These are phyloP conservation scores for Rhizophora mangle DNA, from an alignment of 345 rosid species.

Conservation along the genomic window DNA sequence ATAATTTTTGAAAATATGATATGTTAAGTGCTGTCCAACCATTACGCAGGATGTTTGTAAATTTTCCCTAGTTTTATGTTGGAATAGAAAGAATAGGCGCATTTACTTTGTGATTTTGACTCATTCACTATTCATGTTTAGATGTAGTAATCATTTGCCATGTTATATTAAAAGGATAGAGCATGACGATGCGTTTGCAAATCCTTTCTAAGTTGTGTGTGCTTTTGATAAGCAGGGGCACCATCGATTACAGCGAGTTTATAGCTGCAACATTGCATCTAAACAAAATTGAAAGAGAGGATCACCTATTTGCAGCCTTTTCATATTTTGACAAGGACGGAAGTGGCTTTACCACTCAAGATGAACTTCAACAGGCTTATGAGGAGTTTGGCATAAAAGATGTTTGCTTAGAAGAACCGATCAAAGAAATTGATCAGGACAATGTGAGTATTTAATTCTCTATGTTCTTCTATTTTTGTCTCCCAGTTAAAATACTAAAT, in stretches of 20 bases:
- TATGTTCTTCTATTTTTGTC: neutral
- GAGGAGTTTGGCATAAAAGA: constrained; percentile 23
- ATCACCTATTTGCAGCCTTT: constrained; percentile 29
- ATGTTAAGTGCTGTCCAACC: no score
- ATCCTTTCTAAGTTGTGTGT: neutral
- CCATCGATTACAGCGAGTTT: constrained; percentile 29
- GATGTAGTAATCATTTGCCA: neutral
- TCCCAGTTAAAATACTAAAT: neutral
- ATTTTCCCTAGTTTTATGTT: no score
- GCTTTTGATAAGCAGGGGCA: constrained; percentile 13
- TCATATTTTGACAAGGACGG: constrained; percentile 29
- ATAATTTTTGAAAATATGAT: no score
- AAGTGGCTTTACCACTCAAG: constrained; percentile 26
- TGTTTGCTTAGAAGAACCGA: constrained; percentile 22
- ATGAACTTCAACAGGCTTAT: constrained; percentile 27
- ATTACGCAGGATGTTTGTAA: no score
- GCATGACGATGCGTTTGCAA: no score
- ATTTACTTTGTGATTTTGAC: no score
- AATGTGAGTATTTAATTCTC: constrained; percentile 12
- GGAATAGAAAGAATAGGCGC: no score
- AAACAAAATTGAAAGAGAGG: constrained; percentile 26
- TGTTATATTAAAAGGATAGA: neutral
- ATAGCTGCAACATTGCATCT: constrained; percentile 26
- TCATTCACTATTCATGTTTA: no score
- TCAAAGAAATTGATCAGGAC: constrained; percentile 26